Conservation (phyloP, 495 filamentous ascomycete genomes). For the Xylaria cubensis region DNA sequence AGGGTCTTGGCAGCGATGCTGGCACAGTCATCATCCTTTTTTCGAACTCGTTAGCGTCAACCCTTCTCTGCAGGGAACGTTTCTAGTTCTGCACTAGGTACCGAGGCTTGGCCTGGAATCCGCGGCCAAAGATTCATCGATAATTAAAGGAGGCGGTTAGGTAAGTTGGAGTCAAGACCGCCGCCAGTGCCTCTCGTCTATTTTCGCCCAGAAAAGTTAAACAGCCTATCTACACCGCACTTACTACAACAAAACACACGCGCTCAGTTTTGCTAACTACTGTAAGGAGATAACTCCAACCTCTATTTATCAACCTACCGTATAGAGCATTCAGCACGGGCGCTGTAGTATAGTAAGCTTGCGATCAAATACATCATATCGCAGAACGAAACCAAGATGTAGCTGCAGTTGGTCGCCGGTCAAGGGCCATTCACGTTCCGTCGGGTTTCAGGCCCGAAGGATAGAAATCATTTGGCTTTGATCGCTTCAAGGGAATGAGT, state of each 20-base stretch:
- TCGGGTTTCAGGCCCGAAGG: neutral
- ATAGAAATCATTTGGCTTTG: neutral
- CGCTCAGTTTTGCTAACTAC: too few relatives aligned
- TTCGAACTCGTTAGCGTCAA: neutral
- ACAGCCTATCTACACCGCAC: neutral
- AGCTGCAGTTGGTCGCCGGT: neutral
- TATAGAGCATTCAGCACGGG: neutral
- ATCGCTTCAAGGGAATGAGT: neutral
- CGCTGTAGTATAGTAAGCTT: constrained; percentile 8
- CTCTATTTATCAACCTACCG: neutral
- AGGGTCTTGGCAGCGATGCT: constrained; percentile 25
- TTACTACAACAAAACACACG: neutral
- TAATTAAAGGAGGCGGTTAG: neutral
- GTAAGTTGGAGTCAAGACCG: constrained; percentile 11
- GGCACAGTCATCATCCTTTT: constrained; percentile 28
- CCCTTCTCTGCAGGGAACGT: neutral
- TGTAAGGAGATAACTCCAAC: neutral
- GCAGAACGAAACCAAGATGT: neutral
- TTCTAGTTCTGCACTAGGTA: neutral
- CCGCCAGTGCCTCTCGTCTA: neutral
- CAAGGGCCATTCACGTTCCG: neutral
- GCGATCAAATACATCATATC: neutral
- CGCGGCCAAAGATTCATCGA: neutral
- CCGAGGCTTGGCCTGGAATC: constrained; percentile 3
- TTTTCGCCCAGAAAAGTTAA: neutral